These are phyloP conservation scores for Forsythia viridissima DNA, from an alignment of 257 asterid species.

Conservation along the genomic window DNA sequence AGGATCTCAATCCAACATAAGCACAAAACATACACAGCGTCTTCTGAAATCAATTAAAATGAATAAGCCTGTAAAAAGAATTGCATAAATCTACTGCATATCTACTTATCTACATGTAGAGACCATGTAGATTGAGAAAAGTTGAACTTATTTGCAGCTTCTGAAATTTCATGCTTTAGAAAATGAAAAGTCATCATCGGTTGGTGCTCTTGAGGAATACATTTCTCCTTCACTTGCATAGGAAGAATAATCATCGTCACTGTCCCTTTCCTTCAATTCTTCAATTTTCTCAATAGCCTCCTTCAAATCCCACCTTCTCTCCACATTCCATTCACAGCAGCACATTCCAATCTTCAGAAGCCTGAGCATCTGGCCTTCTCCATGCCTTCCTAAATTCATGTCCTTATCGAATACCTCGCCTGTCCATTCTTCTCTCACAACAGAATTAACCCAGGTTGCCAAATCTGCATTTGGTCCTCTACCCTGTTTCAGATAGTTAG, in stretches of 20 bases:
- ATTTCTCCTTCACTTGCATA: constrained; percentile 47
- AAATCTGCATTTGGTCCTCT: constrained; percentile 51
- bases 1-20: not conserved
- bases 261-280: constrained; percentile 50
- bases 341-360: constrained; percentile 64
- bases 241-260: constrained; percentile 38
- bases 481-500: constrained; percentile 56
- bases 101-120: constrained; percentile 14
- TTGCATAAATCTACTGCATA: constrained; percentile 10
- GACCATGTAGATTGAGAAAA: not conserved
- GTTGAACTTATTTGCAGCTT: not conserved
- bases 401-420: constrained; percentile 64
- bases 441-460: constrained; percentile 65
- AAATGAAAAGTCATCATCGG: constrained; percentile 46
- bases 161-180: constrained; percentile 27
- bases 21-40: not conserved
- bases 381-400: constrained; percentile 31
- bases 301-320: constrained; percentile 49
- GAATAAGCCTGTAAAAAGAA: constrained; percentile 22
- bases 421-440: constrained; percentile 64
- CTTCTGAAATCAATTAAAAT: constrained; percentile 9
- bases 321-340: constrained; percentile 57
- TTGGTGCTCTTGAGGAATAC: constrained; percentile 40
- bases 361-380: constrained; percentile 58
- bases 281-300: constrained; percentile 50